These are phyloP conservation scores for Penicillium sp. DNA, from an alignment of 2,329 filamentous ascomycete genomes.

Conservation along the genomic window DNA sequence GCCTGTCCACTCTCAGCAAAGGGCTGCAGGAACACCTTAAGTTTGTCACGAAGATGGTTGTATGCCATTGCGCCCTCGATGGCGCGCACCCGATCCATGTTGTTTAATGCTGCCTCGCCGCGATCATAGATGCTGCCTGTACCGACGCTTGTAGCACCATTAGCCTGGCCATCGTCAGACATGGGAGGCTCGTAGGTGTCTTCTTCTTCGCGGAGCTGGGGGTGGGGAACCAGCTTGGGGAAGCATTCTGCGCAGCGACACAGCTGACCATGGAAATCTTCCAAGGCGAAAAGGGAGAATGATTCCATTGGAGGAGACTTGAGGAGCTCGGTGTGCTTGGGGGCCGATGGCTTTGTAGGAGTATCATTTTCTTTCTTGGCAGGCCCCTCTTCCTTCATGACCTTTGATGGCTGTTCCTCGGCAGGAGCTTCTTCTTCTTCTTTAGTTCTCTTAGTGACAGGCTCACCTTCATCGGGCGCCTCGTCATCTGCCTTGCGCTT, in stretches of 20 bases:
- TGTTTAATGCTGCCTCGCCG: slow-evolving; percentile 86
- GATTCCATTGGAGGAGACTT: slow-evolving; percentile 50
- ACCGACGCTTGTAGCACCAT: slow-evolving; percentile 52
- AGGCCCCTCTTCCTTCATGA: not conserved
- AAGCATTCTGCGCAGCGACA: slow-evolving; percentile 85
- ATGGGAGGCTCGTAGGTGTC: slow-evolving; percentile 90
- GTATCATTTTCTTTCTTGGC: slow-evolving; percentile 7
- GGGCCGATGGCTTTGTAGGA: slow-evolving; percentile 11
- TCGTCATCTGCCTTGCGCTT: slow-evolving; percentile 66
- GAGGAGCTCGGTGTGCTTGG: slow-evolving; percentile 63
- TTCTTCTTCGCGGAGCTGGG: slow-evolving; percentile 88
- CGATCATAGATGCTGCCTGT: slow-evolving; percentile 84
- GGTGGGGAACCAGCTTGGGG: slow-evolving; percentile 65
- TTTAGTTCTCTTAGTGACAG: slow-evolving; percentile 48
- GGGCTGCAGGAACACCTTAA: slow-evolving; percentile 91
- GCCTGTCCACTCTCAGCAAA: slow-evolving; percentile 88
- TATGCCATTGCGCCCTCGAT: slow-evolving; percentile 99
- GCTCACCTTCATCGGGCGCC: slow-evolving; percentile 31
- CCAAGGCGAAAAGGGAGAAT: slow-evolving; percentile 79
- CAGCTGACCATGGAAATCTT: slow-evolving; percentile 74
- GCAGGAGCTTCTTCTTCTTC: slow-evolving; percentile 30
- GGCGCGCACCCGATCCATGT: slow-evolving; percentile 85
- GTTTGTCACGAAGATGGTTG: slow-evolving; percentile 89
- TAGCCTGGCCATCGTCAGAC: slow-evolving; percentile 61
- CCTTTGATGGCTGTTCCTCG: slow-evolving; percentile 5